phyloP scores from a whole-genome alignment of 2,329 filamentous ascomycete genomes.

The Pseudogymnoascus sp. region DNA sequence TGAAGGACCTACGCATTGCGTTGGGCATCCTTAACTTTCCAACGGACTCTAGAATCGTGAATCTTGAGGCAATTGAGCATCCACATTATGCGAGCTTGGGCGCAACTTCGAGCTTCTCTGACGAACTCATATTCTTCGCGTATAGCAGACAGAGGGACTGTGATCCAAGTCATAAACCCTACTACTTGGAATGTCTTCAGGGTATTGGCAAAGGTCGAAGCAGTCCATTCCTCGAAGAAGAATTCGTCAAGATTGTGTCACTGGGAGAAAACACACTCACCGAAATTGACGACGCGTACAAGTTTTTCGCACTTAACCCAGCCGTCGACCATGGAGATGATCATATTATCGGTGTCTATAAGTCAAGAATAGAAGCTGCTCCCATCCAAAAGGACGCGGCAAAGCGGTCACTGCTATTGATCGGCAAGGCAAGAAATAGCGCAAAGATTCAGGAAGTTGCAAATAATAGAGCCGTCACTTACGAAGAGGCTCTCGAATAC shows the following conservation, averaged over 20 bases:
- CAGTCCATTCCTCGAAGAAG: constrained; percentile 47
- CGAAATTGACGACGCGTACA: constrained; percentile 50
- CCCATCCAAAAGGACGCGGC: constrained; percentile 45
- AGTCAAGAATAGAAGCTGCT: constrained; percentile 47
- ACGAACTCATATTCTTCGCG: constrained; percentile 51
- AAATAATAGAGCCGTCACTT: constrained; percentile 46
- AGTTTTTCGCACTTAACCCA: constrained; percentile 45
- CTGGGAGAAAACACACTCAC: constrained; percentile 47
- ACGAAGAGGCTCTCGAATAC: constrained; percentile 54
- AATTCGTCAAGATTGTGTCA: constrained; percentile 49
- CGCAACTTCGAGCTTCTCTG: constrained; percentile 51
- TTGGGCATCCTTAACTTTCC: constrained; percentile 25
- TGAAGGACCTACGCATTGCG: constrained; percentile 21
- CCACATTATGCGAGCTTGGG: constrained; percentile 53
- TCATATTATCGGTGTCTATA: constrained; percentile 53
- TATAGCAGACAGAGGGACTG: constrained; percentile 50
- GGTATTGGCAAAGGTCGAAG: constrained; percentile 41
- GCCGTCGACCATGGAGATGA: constrained; percentile 43
- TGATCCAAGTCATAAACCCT: constrained; percentile 38
- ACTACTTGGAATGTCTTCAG: constrained; percentile 59
- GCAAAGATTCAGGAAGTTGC: constrained; percentile 48
- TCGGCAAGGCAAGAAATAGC: constrained; percentile 50
- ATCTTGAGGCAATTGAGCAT: constrained; percentile 30
- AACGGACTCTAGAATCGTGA: constrained; percentile 20
- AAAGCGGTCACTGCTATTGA: constrained; percentile 46